A percentile compares a stretch with the other conserved stretches of the same genome.
These are phyloP conservation scores for Calendula officinalis DNA, from an alignment of 129 eudicot genomes.

Conservation along the genomic window DNA sequence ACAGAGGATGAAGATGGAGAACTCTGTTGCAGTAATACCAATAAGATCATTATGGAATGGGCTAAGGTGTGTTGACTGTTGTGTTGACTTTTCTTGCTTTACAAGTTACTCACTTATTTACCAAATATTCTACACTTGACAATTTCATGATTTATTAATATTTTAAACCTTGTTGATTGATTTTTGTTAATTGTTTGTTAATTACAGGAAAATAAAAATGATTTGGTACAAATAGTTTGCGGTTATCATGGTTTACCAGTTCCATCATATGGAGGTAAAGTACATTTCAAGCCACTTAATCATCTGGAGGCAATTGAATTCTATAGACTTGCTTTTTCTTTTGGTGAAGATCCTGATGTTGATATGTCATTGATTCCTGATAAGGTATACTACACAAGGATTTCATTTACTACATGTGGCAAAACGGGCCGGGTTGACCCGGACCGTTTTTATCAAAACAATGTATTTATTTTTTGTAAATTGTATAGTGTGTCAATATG, in stretches of 20 bases:
- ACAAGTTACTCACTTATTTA: too few species aligned
- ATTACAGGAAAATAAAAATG: constrained; percentile 65
- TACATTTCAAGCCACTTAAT: constrained; percentile 82
- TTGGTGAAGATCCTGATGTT: constrained; percentile 34
- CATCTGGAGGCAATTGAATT: constrained; percentile 74
- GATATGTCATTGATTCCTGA: constrained; percentile 42
- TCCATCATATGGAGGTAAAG: constrained; percentile 71
- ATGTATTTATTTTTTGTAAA: too few species aligned
- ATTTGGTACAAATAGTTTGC: constrained; percentile 74
- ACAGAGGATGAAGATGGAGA: constrained; percentile 59
- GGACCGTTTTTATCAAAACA: too few species aligned
- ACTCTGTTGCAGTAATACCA: constrained; percentile 42
- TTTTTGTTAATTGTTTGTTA: constrained; percentile 7
- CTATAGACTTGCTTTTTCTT: constrained; percentile 59
- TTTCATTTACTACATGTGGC: too few species aligned
- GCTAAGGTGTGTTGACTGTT: constrained; percentile 78
- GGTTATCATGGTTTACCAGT: constrained; percentile 62
- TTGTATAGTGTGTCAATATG: too few species aligned
- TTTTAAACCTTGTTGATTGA: constrained; percentile 10
- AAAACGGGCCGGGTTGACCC: neutral
- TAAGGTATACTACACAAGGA: constrained; percentile 38
- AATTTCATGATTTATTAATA: constrained; percentile 3
- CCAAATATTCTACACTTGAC: too few species aligned
- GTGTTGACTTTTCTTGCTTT: constrained; percentile 6
- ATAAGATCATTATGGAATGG: constrained; percentile 63